Conservation (phyloP, 2,329 filamentous ascomycete genomes). For the Cordyceps fumosorosea region DNA sequence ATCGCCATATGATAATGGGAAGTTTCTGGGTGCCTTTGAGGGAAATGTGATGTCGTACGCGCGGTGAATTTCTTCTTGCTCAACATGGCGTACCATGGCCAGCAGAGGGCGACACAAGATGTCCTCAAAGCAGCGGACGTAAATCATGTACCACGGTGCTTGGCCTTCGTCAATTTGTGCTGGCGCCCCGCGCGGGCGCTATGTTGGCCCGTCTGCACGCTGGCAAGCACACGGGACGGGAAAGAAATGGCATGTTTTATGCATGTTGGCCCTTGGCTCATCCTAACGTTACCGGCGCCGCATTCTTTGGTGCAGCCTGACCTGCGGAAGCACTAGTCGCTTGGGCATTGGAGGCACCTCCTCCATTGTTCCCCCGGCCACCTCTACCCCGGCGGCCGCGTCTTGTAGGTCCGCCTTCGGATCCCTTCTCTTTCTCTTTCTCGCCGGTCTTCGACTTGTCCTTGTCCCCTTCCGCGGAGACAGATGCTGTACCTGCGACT, state of each 20-base stretch:
- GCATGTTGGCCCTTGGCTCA: conserved; percentile 6
- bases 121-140: background rate
- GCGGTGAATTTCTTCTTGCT: background rate
- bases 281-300: conserved; percentile 4
- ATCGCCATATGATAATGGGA: too few species aligned
- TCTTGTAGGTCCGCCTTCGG: conserved; percentile 21
- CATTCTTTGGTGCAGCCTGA: background rate
- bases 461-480: conserved; percentile 8
- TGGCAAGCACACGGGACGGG: background rate
- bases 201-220: background rate
- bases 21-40: background rate
- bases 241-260: background rate
- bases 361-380: conserved; percentile 18
- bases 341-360: conserved; percentile 8
- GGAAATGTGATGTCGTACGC: background rate
- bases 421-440: conserved; percentile 14
- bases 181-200: background rate
- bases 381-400: conserved; percentile 28
- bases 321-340: conserved; percentile 3
- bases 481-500: conserved; percentile 3
- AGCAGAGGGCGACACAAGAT: background rate
- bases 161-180: background rate
- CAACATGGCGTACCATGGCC: background rate
- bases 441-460: conserved; percentile 20
- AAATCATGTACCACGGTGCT: background rate